Evolutionary conservation across 2,329 filamentous ascomycete species (phyloP), one percentile per base, ranked within the genome.

Genomic region (Arthrobotrys iridis): DNA sequence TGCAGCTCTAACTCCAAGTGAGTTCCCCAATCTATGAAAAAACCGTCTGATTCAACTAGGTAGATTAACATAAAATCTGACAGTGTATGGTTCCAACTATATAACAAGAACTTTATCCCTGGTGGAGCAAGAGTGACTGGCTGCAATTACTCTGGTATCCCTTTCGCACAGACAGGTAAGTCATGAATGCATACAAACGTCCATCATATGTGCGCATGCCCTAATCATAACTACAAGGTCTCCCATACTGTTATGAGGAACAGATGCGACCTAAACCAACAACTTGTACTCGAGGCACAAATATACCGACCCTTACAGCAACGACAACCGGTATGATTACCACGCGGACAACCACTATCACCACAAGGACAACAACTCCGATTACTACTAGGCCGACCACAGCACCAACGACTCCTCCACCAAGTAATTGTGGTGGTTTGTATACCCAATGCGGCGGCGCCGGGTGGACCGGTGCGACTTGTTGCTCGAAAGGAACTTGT

Each of bases 381-480:
- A 83, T 55, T 83, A 60, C 67, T 5, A 72, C 67, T n/a, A 7
- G 13, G 11, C 22, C 24, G 24, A 46, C 26, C 7, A 46, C 58
- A 5, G 83, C 77, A 81, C 82, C 80, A 78, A 78, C 50, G 82
- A 83, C 62, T 82, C 81, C 33, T 79, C 78, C 62, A 78, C 80
- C 43, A 83, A 83, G 78, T 0, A 70, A 76, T 7, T 82, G 81
- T 64, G 74, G 79, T 8, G 76, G 79, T 1, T 75, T 78, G 10
- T 82, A 79, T 46, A 81, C 77, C 0, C 81, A 82, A 68, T 82
- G 81, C 63, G 82, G 81, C 45, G 81, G 82, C 5, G 55, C 77
- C 24, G 81, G 80, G 13, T 82, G 78, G 79, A 79, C 55, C 4
- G 81, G 81, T 20, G 52, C 81, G 5, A 82, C 77, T 4, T 82